phyloP scores from a whole-genome alignment of 129 eudicot species.

The Helichrysum umbraculigerum region DNA sequence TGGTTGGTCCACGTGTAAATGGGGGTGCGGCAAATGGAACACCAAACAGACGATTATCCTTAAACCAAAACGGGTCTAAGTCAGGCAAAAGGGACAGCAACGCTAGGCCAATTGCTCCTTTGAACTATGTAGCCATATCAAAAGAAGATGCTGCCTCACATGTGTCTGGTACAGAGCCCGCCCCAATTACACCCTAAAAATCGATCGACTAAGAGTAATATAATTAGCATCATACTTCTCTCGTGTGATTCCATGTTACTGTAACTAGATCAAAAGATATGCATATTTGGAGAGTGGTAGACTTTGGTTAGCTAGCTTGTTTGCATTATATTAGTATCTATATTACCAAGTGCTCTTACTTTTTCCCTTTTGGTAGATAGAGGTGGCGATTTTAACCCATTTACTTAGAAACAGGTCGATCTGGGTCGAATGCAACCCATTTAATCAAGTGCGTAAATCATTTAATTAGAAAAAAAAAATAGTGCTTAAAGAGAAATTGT shows the following conservation, averaged over 20 bases:
- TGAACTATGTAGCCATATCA: conserved; percentile 68
- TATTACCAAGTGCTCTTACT: not conserved
- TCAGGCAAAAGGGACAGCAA: conserved; percentile 66
- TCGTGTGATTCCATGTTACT: conserved; percentile 9
- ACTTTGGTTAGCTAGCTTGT: conserved; percentile 15
- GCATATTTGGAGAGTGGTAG: conserved; percentile 19
- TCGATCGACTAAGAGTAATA: conserved; percentile 13
- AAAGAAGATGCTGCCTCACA: conserved; percentile 85
- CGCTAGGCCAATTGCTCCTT: conserved; percentile 66
- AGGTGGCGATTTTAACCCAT: not conserved
- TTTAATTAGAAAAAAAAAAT: no score
- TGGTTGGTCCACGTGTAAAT: conserved; percentile 78
- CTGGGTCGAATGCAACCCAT: not conserved
- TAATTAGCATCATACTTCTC: conserved; percentile 27
- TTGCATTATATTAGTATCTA: conserved; percentile 17
- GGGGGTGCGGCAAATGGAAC: conserved; percentile 70
- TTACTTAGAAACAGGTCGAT: not conserved
- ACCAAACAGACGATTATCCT: conserved; percentile 73
- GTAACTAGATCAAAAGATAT: conserved; percentile 20
- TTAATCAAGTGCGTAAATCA: no score
- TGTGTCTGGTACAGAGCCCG: conserved; percentile 61
- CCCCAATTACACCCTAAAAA: conserved; percentile 61
- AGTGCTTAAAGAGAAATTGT: no score
- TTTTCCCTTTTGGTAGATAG: not conserved
- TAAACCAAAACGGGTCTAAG: conserved; percentile 72